Base-by-base conservation (phyloP, 1,284 basidiomycete species). In the Malassezia slooffiae region DNA sequence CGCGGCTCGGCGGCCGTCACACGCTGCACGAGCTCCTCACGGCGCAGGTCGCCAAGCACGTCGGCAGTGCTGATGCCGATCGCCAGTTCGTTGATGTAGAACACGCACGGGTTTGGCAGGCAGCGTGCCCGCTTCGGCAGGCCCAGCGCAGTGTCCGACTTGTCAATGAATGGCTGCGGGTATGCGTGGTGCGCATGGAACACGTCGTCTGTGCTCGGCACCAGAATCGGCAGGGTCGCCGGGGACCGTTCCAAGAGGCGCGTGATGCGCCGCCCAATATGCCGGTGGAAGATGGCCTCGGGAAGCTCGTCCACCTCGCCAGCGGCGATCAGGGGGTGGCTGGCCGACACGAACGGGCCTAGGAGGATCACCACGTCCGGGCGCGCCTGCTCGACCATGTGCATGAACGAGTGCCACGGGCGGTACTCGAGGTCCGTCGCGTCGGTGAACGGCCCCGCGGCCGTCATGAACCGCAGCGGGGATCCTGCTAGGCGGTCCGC, bases 41-140 rank as follows among this genome's bases (percentile, higher is more conserved):
- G 81, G 40, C 82, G 79, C 2, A 97, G 73, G 65, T 93, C 88
- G 70, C 89, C 89, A 19, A 97, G 73, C 0, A 82, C 77, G 67
- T 97, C 93, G 5, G 86, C 79, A 43, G 84, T 87, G 13, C 78
- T 82, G 5, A 79, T 75, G 0, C 77, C 84, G 54, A 99, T 82
- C 1, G 78, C 74, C 22, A 93, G 71, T 39, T 82, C 85, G 67
- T 95, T 91, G 53, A 97, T 72, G 21, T 79, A 77, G 70, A 96
- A 89, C 4, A 77, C 76, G 17, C 80, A 77, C 0, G 93, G 93
- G 61, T 96, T 96, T 2, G 91, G 85, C 9, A 96, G 74, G 19
- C 84, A 71, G 43, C 76, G 78, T 35, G 91, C 79, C 49, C 80
- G 76, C 83, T 50, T 51, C 0, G 60, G 50, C 23, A 61, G 34